phyloP scores from a whole-genome alignment of 495 filamentous ascomycete species.

The Achaetomiella virescens region DNA sequence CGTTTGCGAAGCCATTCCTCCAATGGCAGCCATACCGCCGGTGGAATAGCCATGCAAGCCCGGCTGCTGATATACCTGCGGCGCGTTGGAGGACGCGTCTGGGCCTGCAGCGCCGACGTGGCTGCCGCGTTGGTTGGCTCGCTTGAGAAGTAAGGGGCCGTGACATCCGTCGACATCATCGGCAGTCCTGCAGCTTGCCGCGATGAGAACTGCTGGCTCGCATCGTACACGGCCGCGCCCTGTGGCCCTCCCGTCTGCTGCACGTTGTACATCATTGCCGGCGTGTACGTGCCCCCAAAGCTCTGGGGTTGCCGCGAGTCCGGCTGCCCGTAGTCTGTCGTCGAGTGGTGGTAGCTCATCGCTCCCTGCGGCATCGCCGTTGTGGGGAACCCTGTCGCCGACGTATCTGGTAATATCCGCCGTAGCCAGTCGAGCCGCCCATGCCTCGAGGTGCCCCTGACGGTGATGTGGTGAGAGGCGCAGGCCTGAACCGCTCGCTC shows the following conservation, averaged over 20 bases:
- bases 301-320: constrained; percentile 47
- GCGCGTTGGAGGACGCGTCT: constrained; percentile 32
- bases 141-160: constrained; percentile 71
- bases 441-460: constrained; percentile 34
- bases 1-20: constrained; percentile 36
- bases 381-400: constrained; percentile 41
- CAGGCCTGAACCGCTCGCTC: constrained; percentile 44
- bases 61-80: constrained; percentile 47
- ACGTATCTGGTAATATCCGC: constrained; percentile 51
- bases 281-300: constrained; percentile 44
- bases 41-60: constrained; percentile 41
- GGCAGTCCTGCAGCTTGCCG: constrained; percentile 79
- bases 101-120: constrained; percentile 40
- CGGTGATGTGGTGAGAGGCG: constrained; percentile 41
- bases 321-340: constrained; percentile 42
- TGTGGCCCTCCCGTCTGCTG: constrained; percentile 57
- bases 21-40: constrained; percentile 34
- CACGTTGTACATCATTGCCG: constrained; percentile 72
- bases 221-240: constrained; percentile 62
- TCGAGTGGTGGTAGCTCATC: constrained; percentile 46
- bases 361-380: constrained; percentile 40
- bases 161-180: constrained; percentile 59
- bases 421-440: constrained; percentile 46
- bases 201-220: constrained; percentile 69
- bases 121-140: constrained; percentile 61